These are phyloP conservation scores for Pseudonectria buxi DNA, from an alignment of 2,329 filamentous ascomycete genomes.

Conservation along the genomic window DNA sequence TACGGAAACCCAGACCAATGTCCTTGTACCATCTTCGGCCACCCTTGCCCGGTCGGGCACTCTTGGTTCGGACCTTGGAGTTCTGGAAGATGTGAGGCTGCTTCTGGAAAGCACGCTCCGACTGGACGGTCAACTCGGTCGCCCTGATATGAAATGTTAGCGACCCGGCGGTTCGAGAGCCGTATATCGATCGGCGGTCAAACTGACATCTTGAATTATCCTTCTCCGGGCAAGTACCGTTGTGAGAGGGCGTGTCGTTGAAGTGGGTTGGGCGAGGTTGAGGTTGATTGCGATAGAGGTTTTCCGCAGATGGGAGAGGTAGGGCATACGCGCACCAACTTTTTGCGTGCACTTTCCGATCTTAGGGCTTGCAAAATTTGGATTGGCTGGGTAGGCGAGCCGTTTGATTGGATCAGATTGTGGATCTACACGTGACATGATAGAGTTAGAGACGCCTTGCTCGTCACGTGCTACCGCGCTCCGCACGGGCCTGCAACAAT, in stretches of 20 bases:
- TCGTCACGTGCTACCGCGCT: constrained; percentile 15
- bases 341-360: constrained; percentile 26
- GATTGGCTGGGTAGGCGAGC: constrained; percentile 27
- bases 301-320: constrained; percentile 31
- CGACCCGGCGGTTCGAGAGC: constrained; percentile 11
- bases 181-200: constrained; percentile 8
- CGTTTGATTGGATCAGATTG: constrained; percentile 9
- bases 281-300: constrained; percentile 23
- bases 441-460: not conserved
- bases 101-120: constrained; percentile 99
- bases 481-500: not conserved
- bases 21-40: constrained; percentile 98
- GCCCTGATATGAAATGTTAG: constrained; percentile 62
- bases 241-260: constrained; percentile 33
- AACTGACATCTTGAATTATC: constrained; percentile 40
- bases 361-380: constrained; percentile 38
- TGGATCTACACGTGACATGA: constrained; percentile 21
- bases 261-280: constrained; percentile 29
- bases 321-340: constrained; percentile 31
- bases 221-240: constrained; percentile 34
- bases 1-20: constrained; percentile 97
- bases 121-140: constrained; percentile 99
- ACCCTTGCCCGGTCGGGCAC: constrained; percentile 80
- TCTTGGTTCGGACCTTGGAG: constrained; percentile 85
- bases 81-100: constrained; percentile 99